A percentile compares a stretch with the other conserved stretches of the same genome.
Evolutionary conservation across 495 filamentous ascomycete species (phyloP).

Genomic region (Glonium stellatum): DNA sequence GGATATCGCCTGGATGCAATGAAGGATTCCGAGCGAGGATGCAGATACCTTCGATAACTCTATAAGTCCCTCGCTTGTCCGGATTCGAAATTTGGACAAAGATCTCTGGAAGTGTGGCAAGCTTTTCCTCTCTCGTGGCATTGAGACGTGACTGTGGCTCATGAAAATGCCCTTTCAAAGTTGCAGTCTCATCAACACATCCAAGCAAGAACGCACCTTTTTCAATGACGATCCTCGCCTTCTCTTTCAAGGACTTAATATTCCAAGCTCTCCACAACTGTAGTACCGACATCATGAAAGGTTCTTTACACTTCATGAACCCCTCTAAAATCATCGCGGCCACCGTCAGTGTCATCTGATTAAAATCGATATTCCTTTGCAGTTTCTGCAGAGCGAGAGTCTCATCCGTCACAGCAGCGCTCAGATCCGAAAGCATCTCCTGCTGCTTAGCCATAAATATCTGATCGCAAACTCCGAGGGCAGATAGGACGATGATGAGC

Average conservation of each 20-base stretch:
- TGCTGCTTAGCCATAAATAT: conserved; percentile 62
- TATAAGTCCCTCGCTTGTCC: conserved; percentile 45
- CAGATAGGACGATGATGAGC: conserved; percentile 74
- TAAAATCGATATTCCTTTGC: conserved; percentile 72
- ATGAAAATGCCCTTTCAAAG: conserved; percentile 61
- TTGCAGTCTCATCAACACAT: conserved; percentile 75
- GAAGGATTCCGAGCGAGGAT: conserved; percentile 88
- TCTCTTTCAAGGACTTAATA: conserved; percentile 68
- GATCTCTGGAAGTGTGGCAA: conserved; percentile 66
- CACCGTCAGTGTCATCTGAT: conserved; percentile 67
- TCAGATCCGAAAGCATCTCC: conserved; percentile 55
- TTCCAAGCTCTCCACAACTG: conserved; percentile 33
- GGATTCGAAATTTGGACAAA: conserved; percentile 70
- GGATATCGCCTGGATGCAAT: conserved; percentile 86
- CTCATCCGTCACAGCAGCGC: conserved; percentile 60
- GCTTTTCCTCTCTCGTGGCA: conserved; percentile 19
- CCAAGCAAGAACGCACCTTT: conserved; percentile 85
- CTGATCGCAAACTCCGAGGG: conserved; percentile 61
- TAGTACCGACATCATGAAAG: conserved; percentile 67
- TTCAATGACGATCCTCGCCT: conserved; percentile 76
- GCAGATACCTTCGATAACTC: conserved; percentile 70
- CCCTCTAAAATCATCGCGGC: conserved; percentile 70
- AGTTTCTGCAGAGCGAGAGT: conserved; percentile 58
- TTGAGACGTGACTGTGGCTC: conserved; percentile 16
- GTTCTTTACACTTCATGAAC: conserved; percentile 69